These are phyloP conservation scores for Dioscorea cayenensis DNA, from an alignment of 116 monocot genomes.

Conservation along the genomic window DNA sequence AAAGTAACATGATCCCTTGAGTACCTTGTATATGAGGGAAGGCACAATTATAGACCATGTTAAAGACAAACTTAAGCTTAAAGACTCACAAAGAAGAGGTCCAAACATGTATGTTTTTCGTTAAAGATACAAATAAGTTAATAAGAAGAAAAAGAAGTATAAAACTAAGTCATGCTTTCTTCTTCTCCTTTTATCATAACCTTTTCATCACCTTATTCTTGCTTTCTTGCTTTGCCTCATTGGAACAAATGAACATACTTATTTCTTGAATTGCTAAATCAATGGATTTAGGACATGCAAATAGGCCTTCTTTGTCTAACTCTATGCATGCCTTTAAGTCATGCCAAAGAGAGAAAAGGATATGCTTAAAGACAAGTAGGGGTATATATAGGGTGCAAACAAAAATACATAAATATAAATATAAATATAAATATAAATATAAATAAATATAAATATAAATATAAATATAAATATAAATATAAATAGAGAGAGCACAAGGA, in stretches of 20 bases:
- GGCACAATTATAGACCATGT: neutral
- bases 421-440: neutral
- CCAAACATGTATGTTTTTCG: too few relatives aligned
- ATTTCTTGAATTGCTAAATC: conserved; percentile 1
- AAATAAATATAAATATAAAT: too few relatives aligned
- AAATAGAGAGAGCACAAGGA: neutral
- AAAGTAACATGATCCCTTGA: neutral
- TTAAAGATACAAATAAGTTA: too few relatives aligned
- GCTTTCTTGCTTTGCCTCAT: neutral
- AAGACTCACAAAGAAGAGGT: neutral
- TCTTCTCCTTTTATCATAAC: neutral
- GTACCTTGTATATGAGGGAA: neutral
- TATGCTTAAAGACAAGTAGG: neutral
- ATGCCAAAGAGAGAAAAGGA: neutral
- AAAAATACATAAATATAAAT: neutral
- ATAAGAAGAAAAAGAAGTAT: neutral
- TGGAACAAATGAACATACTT: neutral
- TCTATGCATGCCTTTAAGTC: neutral
- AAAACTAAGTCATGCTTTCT: neutral
- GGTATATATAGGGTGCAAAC: neutral
- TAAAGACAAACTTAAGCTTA: neutral
- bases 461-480: neutral
- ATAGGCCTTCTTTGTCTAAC: neutral
- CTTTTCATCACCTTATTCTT: neutral
- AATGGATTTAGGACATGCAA: neutral